Evolutionary conservation across 192 early-diverging fungal genomes (phyloP), one percentile per base, ranked within the genome.

Genomic region (Coemansia sp.): DNA sequence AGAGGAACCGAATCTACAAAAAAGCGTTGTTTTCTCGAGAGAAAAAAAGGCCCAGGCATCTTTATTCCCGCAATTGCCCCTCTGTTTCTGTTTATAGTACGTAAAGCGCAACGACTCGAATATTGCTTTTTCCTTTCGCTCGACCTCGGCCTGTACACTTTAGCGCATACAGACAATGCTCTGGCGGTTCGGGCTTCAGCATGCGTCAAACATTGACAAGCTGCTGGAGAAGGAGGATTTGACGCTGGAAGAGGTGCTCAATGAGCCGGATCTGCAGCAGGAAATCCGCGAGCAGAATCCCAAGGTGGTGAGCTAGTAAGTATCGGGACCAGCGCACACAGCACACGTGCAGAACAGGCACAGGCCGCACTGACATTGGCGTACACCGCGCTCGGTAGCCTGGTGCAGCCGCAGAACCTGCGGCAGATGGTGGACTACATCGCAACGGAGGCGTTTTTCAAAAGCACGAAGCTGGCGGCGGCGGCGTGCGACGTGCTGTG

Each of bases 131-230:
- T 51, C 35, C 26, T 31, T 35, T 54, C 23, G 6, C 50, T 55
- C 29, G 7, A n/a, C 30, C 41, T 45, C 50, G 4, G 31, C 26
- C 21, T 19, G 20, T 47, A 41, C 26, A 49, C 38, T 30, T 19
- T 27, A 38, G 17, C 41, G 28, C 14, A 50, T 31, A 26, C 29
- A 22, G 20, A 49, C 4, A 27, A 93, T 93, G 91, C 90, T 91
- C 72, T 93, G 90, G 90, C 86, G 92, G 38, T 95, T 97, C 62
- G 94, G 95, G 10, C 89, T 92, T 62, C 87, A 92, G 67, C 85
- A 87, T 64, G 82, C 90, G 45, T 95, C 94, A 35, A 87, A 87
- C 52, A 87, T 99, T 48, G 92, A 94, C 80, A 85, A 84, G 58
- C 78, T 97, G 62, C 83, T 99, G 29, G 93, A 96, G 35, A 90